Base-by-base conservation (phyloP, 2,329 filamentous ascomycete genomes). In the Neophaeococcomyces mojaviensis region DNA sequence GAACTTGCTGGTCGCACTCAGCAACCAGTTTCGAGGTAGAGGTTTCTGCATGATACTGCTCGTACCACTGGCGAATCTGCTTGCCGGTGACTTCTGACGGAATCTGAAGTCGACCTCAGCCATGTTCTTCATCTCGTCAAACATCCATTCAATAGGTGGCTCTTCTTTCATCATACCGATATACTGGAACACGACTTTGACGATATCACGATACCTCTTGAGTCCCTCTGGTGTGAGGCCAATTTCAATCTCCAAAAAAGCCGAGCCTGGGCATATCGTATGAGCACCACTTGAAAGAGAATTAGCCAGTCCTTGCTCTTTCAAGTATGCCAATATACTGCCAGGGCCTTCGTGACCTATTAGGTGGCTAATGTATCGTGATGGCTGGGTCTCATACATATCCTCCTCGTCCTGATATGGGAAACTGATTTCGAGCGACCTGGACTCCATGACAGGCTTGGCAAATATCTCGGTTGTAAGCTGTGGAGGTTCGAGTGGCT, bases 71-170 rank as follows among this genome's bases (percentile, higher is more conserved):
- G 88, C 92, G 58, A 96, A 97, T 22, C 84, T 79, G 61, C 84
- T 92, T 1, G 90, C 88, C 1, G 86, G 87, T 2, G 82, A 86
- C 71, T 97, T 97, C 62, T 97, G 87, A 66, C 82, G 87, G 68
- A 94, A 98, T 55, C 85, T 86, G 73, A 98, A 98, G 56, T 94
- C 86, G 10, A 97, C 87, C 55, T 97, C 89, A 36, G 86, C 82
- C 68, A 97, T 81, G 30, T 82, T 82, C 65, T 88, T 90, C 64
- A 92, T 85, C 66, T 98, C 92, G 26, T 94, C 79, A 49, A 92
- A 89, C 48, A 97, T 88, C 92, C 92, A 97, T 62, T 94, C 74
- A 55, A 94, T 84, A 0, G 90, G 89, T 4, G 84, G 78, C 2
- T 76, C 75, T 58, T 94, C 86, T 52, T 81, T 81, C 46, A 98